These are phyloP conservation scores for Teratosphaeriaceae sp. DNA, from an alignment of 2,329 filamentous ascomycete genomes.

Conservation along the genomic window DNA sequence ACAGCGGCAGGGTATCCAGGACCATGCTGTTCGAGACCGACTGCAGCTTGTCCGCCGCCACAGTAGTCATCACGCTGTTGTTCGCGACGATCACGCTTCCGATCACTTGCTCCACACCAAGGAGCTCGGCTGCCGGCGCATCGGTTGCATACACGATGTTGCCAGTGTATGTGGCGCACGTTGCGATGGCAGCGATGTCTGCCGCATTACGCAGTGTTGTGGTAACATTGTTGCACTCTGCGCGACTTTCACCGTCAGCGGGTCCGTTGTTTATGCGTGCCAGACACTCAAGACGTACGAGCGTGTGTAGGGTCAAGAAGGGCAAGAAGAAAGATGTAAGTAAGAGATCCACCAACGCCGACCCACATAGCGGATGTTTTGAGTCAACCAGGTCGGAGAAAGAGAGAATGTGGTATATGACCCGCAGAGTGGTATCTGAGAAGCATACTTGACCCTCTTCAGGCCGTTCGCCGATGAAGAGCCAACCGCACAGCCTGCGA, in stretches of 20 bases:
- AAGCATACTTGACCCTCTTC: neutral
- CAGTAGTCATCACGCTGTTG: slow-evolving; percentile 3
- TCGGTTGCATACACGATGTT: slow-evolving; percentile 3
- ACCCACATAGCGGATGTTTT: no score
- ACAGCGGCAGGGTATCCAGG: slow-evolving; percentile 7
- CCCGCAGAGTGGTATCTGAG: neutral
- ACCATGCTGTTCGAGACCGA: slow-evolving; percentile 4
- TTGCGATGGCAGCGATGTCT: slow-evolving; percentile 1
- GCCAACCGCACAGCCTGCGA: neutral
- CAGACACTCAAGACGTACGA: neutral
- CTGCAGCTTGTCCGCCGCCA: slow-evolving; percentile 1
- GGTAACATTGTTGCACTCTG: slow-evolving; percentile 4
- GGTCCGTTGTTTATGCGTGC: neutral
- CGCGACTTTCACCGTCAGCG: neutral
- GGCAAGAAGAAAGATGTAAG: neutral
- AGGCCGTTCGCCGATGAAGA: neutral
- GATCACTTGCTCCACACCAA: slow-evolving; percentile 5
- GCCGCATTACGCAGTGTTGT: slow-evolving; percentile 2
- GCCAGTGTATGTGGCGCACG: slow-evolving; percentile 1
- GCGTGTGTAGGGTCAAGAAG: neutral
- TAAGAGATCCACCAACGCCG: neutral
- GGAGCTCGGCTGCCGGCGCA: slow-evolving; percentile 1
- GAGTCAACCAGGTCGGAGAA: no score
- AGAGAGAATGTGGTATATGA: neutral
- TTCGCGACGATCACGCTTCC: slow-evolving; percentile 6